A percentile compares a stretch with the other conserved stretches of the same genome.
Evolutionary conservation across 306 rosid genomes (phyloP).

Genomic region (Pueraria montana): DNA sequence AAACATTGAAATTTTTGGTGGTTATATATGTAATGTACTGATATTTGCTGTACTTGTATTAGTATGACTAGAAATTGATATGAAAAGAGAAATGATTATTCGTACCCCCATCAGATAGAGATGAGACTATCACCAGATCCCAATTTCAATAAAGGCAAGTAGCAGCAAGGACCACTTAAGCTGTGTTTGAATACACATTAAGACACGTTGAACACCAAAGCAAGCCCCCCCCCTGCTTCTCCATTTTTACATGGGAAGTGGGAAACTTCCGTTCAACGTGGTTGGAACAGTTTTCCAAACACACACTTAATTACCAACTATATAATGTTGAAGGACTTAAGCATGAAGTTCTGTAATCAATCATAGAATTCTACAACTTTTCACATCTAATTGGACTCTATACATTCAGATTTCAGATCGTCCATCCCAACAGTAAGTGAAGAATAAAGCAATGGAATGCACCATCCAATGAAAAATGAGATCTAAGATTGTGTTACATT

Average conservation of each 20-base stretch:
- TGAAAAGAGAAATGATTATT: no score
- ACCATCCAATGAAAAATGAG: neutral
- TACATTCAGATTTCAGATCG: constrained; percentile 5
- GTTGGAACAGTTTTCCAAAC: no score
- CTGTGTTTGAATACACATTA: no score
- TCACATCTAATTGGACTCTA: neutral
- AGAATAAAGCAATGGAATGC: neutral
- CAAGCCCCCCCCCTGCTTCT: no score
- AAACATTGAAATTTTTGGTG: neutral
- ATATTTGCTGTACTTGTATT: neutral
- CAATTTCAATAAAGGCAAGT: no score
- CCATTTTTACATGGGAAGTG: no score
- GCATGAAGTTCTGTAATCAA: neutral
- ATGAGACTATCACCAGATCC: no score
- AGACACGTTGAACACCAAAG: no score
- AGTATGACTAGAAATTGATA: neutral
- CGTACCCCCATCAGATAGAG: no score
- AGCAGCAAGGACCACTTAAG: neutral
- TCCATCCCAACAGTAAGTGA: neutral
- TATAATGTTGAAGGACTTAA: neutral
- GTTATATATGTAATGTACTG: neutral
- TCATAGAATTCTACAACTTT: neutral
- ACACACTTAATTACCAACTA: neutral
- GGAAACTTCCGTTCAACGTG: no score
- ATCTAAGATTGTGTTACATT: neutral